phyloP scores from a whole-genome alignment of 1,284 basidiomycete species.

The Moesziomyces parantarcticus region DNA sequence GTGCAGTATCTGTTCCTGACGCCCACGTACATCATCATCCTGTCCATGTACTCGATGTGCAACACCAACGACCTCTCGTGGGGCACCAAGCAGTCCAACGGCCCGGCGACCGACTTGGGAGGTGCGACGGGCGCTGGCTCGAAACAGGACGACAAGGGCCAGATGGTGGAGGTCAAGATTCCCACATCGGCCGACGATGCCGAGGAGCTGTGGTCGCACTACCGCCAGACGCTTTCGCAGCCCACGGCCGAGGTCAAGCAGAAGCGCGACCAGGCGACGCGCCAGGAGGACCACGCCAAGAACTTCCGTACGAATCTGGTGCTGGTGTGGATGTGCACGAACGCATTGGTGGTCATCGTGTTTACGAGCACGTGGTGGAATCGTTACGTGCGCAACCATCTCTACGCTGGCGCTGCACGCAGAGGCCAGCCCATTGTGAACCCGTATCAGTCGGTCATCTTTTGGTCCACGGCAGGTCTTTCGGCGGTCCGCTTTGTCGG shows the following conservation, averaged over 20 bases:
- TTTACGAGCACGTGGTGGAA: slow-evolving; percentile 54
- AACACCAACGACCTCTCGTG: slow-evolving; percentile 64
- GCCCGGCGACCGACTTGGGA: slow-evolving; percentile 58
- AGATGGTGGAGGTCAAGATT: slow-evolving; percentile 62
- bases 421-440: slow-evolving; percentile 40
- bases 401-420: slow-evolving; percentile 22
- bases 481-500: slow-evolving; percentile 50
- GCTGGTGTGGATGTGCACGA: slow-evolving; percentile 76
- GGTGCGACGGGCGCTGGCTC: slow-evolving; percentile 44
- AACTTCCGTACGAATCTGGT: slow-evolving; percentile 93
- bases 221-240: slow-evolving; percentile 57
- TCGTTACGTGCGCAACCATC: slow-evolving; percentile 34
- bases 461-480: slow-evolving; percentile 50
- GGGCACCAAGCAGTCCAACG: slow-evolving; percentile 66
- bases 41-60: slow-evolving; percentile 65
- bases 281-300: slow-evolving; percentile 65
- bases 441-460: slow-evolving; percentile 46
- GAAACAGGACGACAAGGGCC: slow-evolving; percentile 45
- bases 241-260: slow-evolving; percentile 36
- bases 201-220: slow-evolving; percentile 63
- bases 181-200: slow-evolving; percentile 60
- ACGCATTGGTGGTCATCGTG: slow-evolving; percentile 57
- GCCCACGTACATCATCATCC: slow-evolving; percentile 63
- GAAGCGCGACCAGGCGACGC: slow-evolving; percentile 54
- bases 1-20: slow-evolving; percentile 64